Conservation (phyloP, 108 stramenopile genomes). For the Nannochloropsis gaditana region DNA sequence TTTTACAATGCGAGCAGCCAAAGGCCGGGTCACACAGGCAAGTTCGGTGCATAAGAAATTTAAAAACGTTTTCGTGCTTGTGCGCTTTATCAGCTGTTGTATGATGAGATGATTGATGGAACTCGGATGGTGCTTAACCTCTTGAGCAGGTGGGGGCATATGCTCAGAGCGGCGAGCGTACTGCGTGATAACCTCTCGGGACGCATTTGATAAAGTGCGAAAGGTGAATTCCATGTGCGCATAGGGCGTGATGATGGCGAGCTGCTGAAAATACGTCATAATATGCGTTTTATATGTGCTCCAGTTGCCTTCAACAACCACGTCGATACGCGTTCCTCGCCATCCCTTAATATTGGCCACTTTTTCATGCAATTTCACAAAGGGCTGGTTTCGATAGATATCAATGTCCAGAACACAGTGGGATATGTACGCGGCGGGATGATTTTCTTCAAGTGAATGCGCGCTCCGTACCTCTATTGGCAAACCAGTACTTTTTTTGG, state of each 20-base stretch:
- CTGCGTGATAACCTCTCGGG: slow-evolving; percentile 25
- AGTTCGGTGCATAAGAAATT: slow-evolving; percentile 60
- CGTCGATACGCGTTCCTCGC: slow-evolving; percentile 75
- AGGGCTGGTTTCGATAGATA: slow-evolving; percentile 80
- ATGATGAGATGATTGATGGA: slow-evolving; percentile 79
- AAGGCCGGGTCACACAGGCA: slow-evolving; percentile 27
- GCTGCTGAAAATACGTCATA: slow-evolving; percentile 81
- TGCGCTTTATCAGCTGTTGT: slow-evolving; percentile 73
- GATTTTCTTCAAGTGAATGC: slow-evolving; percentile 46
- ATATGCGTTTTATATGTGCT: slow-evolving; percentile 77
- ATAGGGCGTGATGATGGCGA: slow-evolving; percentile 95
- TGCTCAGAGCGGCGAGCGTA: slow-evolving; percentile 62
- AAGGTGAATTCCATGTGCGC: slow-evolving; percentile 68
- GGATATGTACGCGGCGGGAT: slow-evolving; percentile 55
- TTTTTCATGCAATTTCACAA: slow-evolving; percentile 67
- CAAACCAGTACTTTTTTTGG: slow-evolving; percentile 81
- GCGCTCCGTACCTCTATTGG: slow-evolving; percentile 60
- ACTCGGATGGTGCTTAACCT: slow-evolving; percentile 85
- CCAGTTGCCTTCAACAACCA: slow-evolving; percentile 85
- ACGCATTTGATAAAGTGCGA: slow-evolving; percentile 39
- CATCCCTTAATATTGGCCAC: slow-evolving; percentile 57
- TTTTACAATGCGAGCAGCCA: slow-evolving; percentile 37
- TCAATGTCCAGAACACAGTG: slow-evolving; percentile 85
- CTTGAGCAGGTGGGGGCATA: slow-evolving; percentile 76
- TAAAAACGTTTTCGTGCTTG: slow-evolving; percentile 63